phyloP scores from a whole-genome alignment of 257 asterid species.

The Parsonsia alboflavescens region DNA sequence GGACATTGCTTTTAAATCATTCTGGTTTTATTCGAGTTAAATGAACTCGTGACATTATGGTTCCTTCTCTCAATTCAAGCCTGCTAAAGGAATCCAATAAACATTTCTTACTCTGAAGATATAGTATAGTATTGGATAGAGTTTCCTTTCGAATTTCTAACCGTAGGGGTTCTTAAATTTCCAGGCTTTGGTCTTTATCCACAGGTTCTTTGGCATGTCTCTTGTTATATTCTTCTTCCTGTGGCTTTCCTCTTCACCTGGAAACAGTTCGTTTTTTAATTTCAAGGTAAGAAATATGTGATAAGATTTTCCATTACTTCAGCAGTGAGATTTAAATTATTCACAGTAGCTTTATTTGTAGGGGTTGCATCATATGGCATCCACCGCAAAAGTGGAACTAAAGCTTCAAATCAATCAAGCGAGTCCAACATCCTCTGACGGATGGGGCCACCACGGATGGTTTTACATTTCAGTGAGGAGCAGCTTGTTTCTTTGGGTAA shows the following conservation, averaged over 20 bases:
- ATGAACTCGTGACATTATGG: background rate
- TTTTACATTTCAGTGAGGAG: conserved; percentile 75
- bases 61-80: background rate
- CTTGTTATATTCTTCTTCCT: conserved; percentile 75
- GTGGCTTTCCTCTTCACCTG: conserved; percentile 74
- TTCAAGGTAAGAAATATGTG: conserved; percentile 45
- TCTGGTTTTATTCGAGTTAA: background rate
- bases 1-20: background rate
- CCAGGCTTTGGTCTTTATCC: conserved; percentile 87
- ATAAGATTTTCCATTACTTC: background rate
- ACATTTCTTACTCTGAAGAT: background rate
- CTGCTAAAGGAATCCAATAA: background rate
- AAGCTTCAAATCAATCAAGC: conserved; percentile 50
- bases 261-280: conserved; percentile 42
- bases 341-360: conserved; percentile 22
- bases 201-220: conserved; percentile 77
- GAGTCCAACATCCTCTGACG: conserved; percentile 37
- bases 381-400: conserved; percentile 57
- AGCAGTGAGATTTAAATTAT: background rate
- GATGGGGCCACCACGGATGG: conserved; percentile 76
- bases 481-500: conserved; percentile 93
- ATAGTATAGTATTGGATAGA: background rate
- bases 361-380: conserved; percentile 46
- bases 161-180: conserved; percentile 21
- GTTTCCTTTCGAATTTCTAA: conserved; percentile 11